phyloP scores from a whole-genome alignment of 1,139 yeast species.

The Debaryomyces udenii region DNA sequence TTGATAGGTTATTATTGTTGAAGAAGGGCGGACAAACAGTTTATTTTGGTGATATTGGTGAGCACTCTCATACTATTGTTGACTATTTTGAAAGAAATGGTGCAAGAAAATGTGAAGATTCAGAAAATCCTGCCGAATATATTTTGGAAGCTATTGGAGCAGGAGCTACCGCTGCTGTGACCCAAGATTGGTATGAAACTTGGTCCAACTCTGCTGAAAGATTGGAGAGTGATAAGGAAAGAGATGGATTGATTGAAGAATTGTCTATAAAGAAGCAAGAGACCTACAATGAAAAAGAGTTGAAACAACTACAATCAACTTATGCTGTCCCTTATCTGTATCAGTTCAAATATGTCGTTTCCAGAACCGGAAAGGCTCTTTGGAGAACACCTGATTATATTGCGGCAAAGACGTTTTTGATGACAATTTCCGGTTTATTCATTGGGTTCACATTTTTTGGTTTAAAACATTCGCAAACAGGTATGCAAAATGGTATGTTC shows the following conservation, averaged over 20 bases:
- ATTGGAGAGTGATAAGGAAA: constrained; percentile 19
- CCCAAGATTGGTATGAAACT: constrained; percentile 48
- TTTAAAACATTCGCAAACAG: constrained; percentile 42
- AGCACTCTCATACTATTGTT: constrained; percentile 60
- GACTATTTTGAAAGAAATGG: constrained; percentile 72
- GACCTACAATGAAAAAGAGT: constrained; percentile 10
- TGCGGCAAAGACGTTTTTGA: constrained; percentile 45
- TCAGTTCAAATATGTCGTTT: constrained; percentile 38
- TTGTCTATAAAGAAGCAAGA: constrained; percentile 14
- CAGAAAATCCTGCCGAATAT: constrained; percentile 69
- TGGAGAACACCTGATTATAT: constrained; percentile 51
- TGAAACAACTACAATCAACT: constrained; percentile 16
- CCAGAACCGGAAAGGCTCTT: constrained; percentile 37
- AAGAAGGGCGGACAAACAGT: constrained; percentile 79
- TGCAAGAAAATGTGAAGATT: constrained; percentile 55
- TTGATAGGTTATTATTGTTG: constrained; percentile 72
- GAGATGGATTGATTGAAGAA: constrained; percentile 23
- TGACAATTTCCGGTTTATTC: constrained; percentile 50
- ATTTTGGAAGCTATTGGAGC: constrained; percentile 67
- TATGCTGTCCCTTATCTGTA: constrained; percentile 42
- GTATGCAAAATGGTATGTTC: constrained; percentile 56
- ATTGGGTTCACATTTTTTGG: constrained; percentile 56
- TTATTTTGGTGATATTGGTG: constrained; percentile 79
- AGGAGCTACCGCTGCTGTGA: constrained; percentile 60
- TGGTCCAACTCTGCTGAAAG: constrained; percentile 46